Conservation (phyloP, 176 grass and related monocot genomes). For the Saccharum officinarum region DNA sequence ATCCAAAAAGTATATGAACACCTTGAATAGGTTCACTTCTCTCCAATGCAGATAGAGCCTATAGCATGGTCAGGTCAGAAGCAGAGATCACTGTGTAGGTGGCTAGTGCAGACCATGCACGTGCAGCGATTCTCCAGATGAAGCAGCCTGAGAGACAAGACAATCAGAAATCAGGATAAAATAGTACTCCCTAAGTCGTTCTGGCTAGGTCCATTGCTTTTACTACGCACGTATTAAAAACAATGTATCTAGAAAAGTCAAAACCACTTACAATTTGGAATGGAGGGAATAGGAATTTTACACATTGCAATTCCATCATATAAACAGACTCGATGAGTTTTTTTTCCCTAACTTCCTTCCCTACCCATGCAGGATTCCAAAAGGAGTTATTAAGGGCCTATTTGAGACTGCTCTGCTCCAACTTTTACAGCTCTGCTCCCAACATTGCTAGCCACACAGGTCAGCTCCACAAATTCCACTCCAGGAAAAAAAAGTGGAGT, state of each 20-base stretch:
- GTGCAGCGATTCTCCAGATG: not conserved
- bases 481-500: no score
- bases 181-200: not conserved
- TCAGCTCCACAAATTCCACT: no score
- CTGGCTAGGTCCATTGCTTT: no score
- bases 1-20: not conserved
- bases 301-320: not conserved
- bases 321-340: not conserved
- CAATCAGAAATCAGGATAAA: slow-evolving; percentile 8
- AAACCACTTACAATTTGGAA: no score
- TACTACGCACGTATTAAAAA: no score
- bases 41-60: not conserved
- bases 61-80: not conserved
- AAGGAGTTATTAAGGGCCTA: not conserved
- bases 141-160: slow-evolving; percentile 21
- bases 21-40: not conserved
- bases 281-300: not conserved
- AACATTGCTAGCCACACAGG: no score
- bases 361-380: not conserved
- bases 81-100: not conserved
- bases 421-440: no score
- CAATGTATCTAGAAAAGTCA: no score
- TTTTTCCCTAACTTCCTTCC: not conserved
- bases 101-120: not conserved
- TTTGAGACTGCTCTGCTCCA: no score